Evolutionary conservation across 306 rosid genomes (phyloP).

Genomic region (Dryas drummondii): DNA sequence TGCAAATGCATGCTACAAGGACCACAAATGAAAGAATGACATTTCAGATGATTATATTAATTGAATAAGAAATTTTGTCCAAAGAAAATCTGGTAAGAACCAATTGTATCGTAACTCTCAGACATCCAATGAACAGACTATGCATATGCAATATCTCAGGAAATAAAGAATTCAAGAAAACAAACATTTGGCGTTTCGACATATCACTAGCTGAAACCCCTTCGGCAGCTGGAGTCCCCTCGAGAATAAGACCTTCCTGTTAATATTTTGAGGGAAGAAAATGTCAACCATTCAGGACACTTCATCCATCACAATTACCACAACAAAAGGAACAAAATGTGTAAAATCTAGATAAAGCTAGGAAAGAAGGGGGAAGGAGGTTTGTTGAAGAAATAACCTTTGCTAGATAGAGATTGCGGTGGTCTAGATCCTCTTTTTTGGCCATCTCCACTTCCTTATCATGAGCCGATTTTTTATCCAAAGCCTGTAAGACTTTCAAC

Average conservation of each 20-base stretch:
- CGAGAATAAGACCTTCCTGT: slow-evolving; percentile 89
- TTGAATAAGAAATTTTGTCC: background rate
- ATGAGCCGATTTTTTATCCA: slow-evolving; percentile 90
- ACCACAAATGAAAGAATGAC: background rate
- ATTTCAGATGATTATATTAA: background rate
- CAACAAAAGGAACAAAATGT: background rate
- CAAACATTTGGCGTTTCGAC: slow-evolving; percentile 80
- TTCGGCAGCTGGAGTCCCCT: slow-evolving; percentile 92
- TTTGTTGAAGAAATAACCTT: slow-evolving; percentile 50
- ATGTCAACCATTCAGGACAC: slow-evolving; percentile 31
- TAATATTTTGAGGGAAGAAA: slow-evolving; percentile 25
- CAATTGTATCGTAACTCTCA: background rate
- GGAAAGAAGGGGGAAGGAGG: slow-evolving; percentile 7
- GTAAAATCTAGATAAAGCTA: slow-evolving; percentile 3
- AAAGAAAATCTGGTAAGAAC: background rate
- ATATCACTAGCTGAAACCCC: slow-evolving; percentile 85
- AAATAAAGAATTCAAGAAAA: slow-evolving; percentile 22
- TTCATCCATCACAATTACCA: background rate
- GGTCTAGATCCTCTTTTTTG: slow-evolving; percentile 70
- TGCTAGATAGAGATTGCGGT: slow-evolving; percentile 80
- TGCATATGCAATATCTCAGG: background rate
- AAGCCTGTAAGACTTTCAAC: slow-evolving; percentile 73
- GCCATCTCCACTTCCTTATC: slow-evolving; percentile 72
- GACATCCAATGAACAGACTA: background rate
- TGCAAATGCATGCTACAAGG: slow-evolving; percentile 3